Conservation (phyloP, 192 early-diverging fungal genomes). For the Gonapodya sp. region DNA sequence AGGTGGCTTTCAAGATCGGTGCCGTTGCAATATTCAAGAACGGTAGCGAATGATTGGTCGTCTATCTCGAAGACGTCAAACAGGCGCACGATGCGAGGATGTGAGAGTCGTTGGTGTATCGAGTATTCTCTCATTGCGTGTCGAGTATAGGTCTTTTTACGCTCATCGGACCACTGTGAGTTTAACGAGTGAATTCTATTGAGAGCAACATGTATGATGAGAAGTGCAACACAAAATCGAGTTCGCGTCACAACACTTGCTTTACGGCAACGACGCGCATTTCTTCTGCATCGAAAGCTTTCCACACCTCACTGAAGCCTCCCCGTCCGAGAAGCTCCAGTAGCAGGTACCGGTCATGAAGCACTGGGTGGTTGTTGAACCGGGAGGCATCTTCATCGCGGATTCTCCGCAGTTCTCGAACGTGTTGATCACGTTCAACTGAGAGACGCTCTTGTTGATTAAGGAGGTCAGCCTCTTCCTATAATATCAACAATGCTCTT, state of each 20-base stretch:
- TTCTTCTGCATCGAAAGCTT: constrained; percentile 18
- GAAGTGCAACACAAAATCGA: too few relatives aligned
- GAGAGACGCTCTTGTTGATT: constrained; percentile 10
- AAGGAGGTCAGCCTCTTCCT: constrained; percentile 17
- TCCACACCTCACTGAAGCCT: constrained; percentile 26
- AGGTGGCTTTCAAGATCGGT: constrained; percentile 6
- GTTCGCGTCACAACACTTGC: neutral
- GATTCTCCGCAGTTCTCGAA: constrained; percentile 16
- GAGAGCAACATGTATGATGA: neutral
- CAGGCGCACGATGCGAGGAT: constrained; percentile 1
- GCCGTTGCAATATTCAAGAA: neutral
- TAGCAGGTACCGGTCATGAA: constrained; percentile 22
- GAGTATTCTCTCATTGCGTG: constrained; percentile 22
- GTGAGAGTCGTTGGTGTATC: constrained; percentile 19
- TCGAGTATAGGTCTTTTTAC: constrained; percentile 21
- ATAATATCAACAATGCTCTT: neutral
- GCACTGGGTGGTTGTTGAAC: constrained; percentile 18
- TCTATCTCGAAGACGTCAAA: constrained; percentile 6
- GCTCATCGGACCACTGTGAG: constrained; percentile 19
- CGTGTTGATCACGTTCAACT: constrained; percentile 17
- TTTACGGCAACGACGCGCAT: constrained; percentile 16
- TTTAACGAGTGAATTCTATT: constrained; percentile 21
- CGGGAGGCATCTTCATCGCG: constrained; percentile 21
- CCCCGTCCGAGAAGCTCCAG: constrained; percentile 20
- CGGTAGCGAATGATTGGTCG: neutral